Conservation (phyloP, 2,329 filamentous ascomycete species). For the Paecilomyces niveus region DNA sequence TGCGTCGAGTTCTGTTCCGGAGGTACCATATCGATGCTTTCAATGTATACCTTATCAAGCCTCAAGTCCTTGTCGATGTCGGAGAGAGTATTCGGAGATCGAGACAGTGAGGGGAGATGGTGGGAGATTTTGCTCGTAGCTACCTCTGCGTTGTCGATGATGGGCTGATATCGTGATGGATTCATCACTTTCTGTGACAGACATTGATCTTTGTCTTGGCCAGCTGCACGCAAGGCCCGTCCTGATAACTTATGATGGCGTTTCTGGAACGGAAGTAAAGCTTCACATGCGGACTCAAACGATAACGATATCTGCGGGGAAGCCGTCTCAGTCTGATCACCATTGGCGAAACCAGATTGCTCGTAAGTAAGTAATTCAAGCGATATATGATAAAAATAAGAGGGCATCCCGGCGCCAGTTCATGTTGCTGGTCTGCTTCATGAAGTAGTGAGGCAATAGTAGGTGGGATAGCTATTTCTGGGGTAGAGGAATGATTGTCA, state of each 20-base stretch:
- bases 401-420: slow-evolving; percentile 45
- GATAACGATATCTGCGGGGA: slow-evolving; percentile 17
- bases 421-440: slow-evolving; percentile 12
- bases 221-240: slow-evolving; percentile 5
- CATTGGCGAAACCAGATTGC: slow-evolving; percentile 10
- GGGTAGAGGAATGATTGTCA: neutral
- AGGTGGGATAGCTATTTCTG: neutral
- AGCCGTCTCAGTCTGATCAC: slow-evolving; percentile 3
- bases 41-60: slow-evolving; percentile 69
- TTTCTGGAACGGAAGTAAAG: slow-evolving; percentile 30
- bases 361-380: slow-evolving; percentile 50
- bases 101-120: slow-evolving; percentile 39
- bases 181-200: neutral
- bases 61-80: slow-evolving; percentile 59
- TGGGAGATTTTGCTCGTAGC: slow-evolving; percentile 10
- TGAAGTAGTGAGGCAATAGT: neutral
- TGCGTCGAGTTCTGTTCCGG: slow-evolving; percentile 19
- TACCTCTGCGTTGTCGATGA: neutral
- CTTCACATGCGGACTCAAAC: slow-evolving; percentile 29
- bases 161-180: neutral
- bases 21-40: slow-evolving; percentile 68
- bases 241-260: slow-evolving; percentile 9
- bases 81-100: slow-evolving; percentile 9
- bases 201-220: slow-evolving; percentile 8
- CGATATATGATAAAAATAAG: slow-evolving; percentile 57